Evolutionary conservation across 208 protist species (phyloP), one percentile per base, ranked within the genome.

Genomic region (Phytomonas francai): DNA sequence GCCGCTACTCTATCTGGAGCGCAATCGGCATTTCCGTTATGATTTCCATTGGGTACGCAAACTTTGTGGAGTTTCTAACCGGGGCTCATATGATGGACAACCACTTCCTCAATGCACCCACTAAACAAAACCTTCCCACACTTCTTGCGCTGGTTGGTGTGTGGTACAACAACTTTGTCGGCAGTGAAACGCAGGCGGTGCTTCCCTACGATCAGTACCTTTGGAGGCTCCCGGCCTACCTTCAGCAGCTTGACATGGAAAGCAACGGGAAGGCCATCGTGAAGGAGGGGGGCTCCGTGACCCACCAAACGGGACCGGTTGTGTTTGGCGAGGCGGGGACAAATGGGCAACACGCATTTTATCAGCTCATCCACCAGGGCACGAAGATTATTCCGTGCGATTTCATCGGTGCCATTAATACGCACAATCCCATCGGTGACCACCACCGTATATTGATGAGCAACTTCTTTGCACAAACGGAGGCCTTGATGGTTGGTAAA

Each of bases 161-260:
- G 32, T 98, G 96, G 96, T 98, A 98, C 80, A 98, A 98, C 81
- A 98, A 98, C 80, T 98, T 99, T 73, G 97, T 91, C 65, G 87
- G 85, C 22, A 79, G 89, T 5, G 79, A 98, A 76, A 98, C 96
- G 4, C 87, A 98, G 64, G 97, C 97, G 27, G 93, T 99, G 22
- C 80, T 99, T 1, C 98, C 98, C 36, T 99, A 99, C 76, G 97
- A 99, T 67, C 97, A 99, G 78, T 99, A 99, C 82, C 79, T 99
- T 29, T 89, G 90, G 81, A 79, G 97, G 32, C 91, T 99, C 54
- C 88, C 97, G 2, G 96, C 98, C n/a, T 99, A 99, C 74, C 97
- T 99, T 59, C 98, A 99, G 84, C 98, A 99, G 82, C 93, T 96
- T 39, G 93, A 98, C 71, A 98, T 98, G 95, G 96, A 98, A 76